These are phyloP conservation scores for Metschnikowia baotianmanensis DNA, from an alignment of 805 yeast genomes.

Conservation along the genomic window DNA sequence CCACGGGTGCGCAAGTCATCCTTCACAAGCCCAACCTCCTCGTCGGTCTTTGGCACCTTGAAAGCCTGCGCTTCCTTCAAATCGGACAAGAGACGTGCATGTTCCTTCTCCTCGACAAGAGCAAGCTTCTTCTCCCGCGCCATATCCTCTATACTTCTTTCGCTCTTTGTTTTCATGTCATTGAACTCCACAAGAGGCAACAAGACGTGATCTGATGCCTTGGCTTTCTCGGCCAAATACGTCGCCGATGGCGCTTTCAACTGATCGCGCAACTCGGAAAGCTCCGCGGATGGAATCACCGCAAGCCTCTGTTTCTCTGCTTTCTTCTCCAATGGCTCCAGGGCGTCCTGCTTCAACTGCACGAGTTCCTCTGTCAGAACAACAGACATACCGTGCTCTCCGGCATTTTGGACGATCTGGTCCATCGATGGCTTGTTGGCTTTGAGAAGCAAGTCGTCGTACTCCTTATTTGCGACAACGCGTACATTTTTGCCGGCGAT, in stretches of 20 bases:
- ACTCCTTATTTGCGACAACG: conserved; percentile 19
- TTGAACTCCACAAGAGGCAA: conserved; percentile 7
- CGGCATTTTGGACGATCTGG: conserved; percentile 25
- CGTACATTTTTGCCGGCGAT: conserved; percentile 12
- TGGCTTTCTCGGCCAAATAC: conserved; percentile 4
- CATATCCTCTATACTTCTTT: neutral
- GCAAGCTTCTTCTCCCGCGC: conserved; percentile 8
- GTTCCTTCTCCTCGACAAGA: conserved; percentile 3
- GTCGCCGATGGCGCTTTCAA: conserved; percentile 4
- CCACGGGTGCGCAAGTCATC: conserved; percentile 7
- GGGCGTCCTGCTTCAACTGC: conserved; percentile 11
- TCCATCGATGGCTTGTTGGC: conserved; percentile 28
- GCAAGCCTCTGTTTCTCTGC: conserved; percentile 8
- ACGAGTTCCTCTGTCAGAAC: conserved; percentile 26
- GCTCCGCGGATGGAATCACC: conserved; percentile 6
- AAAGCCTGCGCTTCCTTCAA: conserved; percentile 4
- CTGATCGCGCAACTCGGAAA: conserved; percentile 2
- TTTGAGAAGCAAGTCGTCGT: conserved; percentile 19
- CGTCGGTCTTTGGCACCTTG: conserved; percentile 4
- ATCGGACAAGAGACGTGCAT: conserved; percentile 2
- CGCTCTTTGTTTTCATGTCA: conserved; percentile 2
- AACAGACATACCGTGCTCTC: conserved; percentile 27
- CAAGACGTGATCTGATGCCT: conserved; percentile 2
- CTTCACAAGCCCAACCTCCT: conserved; percentile 6
- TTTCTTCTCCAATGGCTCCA: conserved; percentile 9